A percentile compares a stretch with the other conserved stretches of the same genome.
phyloP scores from a whole-genome alignment of 2,329 filamentous ascomycete species.

The Colletotrichum sansevieriae region DNA sequence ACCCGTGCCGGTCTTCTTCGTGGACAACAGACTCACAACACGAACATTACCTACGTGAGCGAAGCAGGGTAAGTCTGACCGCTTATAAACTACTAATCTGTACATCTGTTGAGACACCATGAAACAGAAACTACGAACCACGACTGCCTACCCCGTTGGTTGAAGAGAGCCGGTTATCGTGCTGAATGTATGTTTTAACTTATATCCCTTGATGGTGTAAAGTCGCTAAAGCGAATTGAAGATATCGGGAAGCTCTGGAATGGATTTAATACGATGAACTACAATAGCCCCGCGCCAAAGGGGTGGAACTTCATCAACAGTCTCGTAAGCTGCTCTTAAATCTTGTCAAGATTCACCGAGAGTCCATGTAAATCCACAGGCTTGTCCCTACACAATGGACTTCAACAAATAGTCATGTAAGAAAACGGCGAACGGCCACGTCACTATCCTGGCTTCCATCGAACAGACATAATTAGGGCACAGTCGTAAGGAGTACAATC shows the following conservation, averaged over 20 bases:
- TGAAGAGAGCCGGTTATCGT: not conserved
- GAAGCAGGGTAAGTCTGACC: not conserved
- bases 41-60: conserved; percentile 48
- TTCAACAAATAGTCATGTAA: conserved; percentile 6
- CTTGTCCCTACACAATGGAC: not conserved
- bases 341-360: too few relatives aligned
- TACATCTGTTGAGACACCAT: not conserved
- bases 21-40: conserved; percentile 48
- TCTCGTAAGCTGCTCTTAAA: conserved; percentile 27
- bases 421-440: not conserved
- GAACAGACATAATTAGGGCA: not conserved
- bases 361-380: not conserved
- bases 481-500: not conserved
- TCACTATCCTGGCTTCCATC: not conserved
- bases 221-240: not conserved
- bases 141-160: not conserved
- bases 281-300: conserved; percentile 50
- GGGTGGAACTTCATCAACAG: conserved; percentile 46
- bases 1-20: conserved; percentile 44
- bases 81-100: too few relatives aligned
- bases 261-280: conserved; percentile 56
- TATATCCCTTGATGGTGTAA: not conserved
- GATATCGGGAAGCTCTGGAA: conserved; percentile 58
- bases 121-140: not conserved
- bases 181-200: not conserved